phyloP scores from a whole-genome alignment of 495 filamentous ascomycete genomes.

The Penicillium mononematosum region DNA sequence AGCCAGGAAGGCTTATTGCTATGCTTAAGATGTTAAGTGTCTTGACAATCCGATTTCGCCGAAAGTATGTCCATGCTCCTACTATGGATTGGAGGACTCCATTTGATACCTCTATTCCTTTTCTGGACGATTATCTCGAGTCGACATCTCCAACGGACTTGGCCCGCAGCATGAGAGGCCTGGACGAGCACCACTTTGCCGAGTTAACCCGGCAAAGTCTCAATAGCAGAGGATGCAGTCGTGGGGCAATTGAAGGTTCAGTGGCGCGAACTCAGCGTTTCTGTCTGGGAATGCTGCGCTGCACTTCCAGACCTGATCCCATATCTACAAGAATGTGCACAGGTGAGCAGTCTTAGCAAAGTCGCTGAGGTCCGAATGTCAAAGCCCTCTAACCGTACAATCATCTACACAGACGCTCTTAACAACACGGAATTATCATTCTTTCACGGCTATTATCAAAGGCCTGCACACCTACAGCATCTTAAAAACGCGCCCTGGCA shows the following conservation, averaged over 20 bases:
- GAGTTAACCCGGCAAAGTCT: constrained; percentile 25
- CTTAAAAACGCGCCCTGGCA: constrained; percentile 21
- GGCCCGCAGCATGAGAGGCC: constrained; percentile 28
- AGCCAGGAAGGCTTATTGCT: constrained; percentile 29
- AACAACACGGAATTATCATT: constrained; percentile 34
- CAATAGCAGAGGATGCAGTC: constrained; percentile 20
- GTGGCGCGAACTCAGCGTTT: constrained; percentile 36
- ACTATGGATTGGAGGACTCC: constrained; percentile 37
- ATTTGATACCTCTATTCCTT: constrained; percentile 34
- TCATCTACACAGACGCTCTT: constrained; percentile 27
- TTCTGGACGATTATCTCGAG: constrained; percentile 35
- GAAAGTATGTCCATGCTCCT: constrained; percentile 35
- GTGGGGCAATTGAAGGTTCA: constrained; percentile 19
- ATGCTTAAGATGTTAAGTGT: constrained; percentile 42
- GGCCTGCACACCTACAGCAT: constrained; percentile 38
- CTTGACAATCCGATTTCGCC: constrained; percentile 35
- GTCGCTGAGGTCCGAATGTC: background rate
- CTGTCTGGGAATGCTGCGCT: constrained; percentile 44
- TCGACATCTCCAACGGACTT: constrained; percentile 35
- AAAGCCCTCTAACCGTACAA: constrained; percentile 9
- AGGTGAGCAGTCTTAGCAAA: constrained; percentile 24
- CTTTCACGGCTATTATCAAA: constrained; percentile 37
- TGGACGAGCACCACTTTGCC: constrained; percentile 33
- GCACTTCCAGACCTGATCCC: constrained; percentile 36
- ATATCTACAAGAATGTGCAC: constrained; percentile 37